These are phyloP conservation scores for Leucoagaricus sp. DNA, from an alignment of 1,284 basidiomycete genomes.

Conservation along the genomic window DNA sequence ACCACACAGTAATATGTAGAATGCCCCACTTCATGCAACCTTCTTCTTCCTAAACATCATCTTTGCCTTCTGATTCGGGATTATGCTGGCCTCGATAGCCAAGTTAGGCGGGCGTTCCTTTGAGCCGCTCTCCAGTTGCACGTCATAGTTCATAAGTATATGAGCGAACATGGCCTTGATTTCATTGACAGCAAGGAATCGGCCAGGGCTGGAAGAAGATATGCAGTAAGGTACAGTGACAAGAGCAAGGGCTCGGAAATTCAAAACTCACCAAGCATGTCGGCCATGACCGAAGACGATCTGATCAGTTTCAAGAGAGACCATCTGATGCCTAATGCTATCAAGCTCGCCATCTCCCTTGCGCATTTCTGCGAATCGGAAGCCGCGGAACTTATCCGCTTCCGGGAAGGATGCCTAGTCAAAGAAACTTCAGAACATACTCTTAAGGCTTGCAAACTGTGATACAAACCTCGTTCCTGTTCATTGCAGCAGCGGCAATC, in stretches of 20 bases:
- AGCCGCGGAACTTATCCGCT: conserved; percentile 37
- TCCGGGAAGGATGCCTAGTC: conserved; percentile 25
- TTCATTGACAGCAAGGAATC: conserved; percentile 48
- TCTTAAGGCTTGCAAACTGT: background rate
- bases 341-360: conserved; percentile 23
- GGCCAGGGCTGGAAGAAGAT: conserved; percentile 30
- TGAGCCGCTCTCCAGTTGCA: conserved; percentile 36
- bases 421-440: background rate
- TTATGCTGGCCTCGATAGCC: conserved; percentile 18
- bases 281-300: conserved; percentile 43
- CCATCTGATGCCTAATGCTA: conserved; percentile 32
- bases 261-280: conserved; percentile 31
- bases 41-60: conserved; percentile 28
- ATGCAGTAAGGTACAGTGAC: background rate
- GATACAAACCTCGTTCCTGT: conserved; percentile 4
- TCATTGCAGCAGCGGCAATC: conserved; percentile 20
- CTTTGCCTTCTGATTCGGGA: conserved; percentile 27
- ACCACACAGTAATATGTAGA: background rate
- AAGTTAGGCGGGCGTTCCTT: conserved; percentile 19
- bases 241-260: background rate
- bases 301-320: conserved; percentile 35
- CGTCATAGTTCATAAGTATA: conserved; percentile 45
- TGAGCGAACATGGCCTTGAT: conserved; percentile 48
- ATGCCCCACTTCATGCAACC: background rate
- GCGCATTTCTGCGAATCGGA: conserved; percentile 36